Percentiles rank a stretch among this genome's conserved stretches.
Conservation (phyloP, 2,329 filamentous ascomycete genomes). For the Sclerotinia spermophila region DNA sequence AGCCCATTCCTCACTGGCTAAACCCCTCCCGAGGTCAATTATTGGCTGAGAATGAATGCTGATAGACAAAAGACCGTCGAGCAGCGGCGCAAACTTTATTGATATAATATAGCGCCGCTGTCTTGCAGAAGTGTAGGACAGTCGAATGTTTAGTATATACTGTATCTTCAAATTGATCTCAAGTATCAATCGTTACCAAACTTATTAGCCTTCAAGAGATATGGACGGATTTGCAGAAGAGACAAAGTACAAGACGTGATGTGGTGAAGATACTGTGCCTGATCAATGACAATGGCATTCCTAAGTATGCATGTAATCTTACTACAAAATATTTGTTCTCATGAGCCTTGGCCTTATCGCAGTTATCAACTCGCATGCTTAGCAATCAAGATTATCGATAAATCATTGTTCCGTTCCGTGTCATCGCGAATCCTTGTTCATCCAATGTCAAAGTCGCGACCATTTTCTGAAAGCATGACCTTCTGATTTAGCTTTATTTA, state of each 20-base stretch:
- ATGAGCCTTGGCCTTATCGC: neutral
- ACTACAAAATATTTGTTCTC: neutral
- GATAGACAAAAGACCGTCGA: neutral
- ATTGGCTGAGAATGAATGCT: conserved; percentile 2
- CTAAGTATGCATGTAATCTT: neutral
- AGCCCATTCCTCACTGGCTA: conserved; percentile 9
- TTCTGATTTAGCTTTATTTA: neutral
- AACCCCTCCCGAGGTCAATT: conserved; percentile 1
- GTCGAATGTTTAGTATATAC: neutral
- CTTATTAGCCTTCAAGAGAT: neutral
- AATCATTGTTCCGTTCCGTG: conserved; percentile 8
- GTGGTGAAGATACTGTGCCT: neutral
- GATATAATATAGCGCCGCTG: neutral
- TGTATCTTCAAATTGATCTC: neutral
- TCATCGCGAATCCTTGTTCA: neutral
- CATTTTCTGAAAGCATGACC: conserved; percentile 10
- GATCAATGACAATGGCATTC: neutral
- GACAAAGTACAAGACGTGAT: neutral
- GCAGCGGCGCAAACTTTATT: neutral
- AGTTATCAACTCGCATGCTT: neutral
- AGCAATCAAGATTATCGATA: neutral
- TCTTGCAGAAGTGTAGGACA: neutral
- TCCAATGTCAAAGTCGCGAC: conserved; percentile 5
- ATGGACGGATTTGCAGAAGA: neutral
- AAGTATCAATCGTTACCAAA: neutral